Base-by-base conservation (phyloP, 2,329 filamentous ascomycete species). In the Balansia obtecta region DNA sequence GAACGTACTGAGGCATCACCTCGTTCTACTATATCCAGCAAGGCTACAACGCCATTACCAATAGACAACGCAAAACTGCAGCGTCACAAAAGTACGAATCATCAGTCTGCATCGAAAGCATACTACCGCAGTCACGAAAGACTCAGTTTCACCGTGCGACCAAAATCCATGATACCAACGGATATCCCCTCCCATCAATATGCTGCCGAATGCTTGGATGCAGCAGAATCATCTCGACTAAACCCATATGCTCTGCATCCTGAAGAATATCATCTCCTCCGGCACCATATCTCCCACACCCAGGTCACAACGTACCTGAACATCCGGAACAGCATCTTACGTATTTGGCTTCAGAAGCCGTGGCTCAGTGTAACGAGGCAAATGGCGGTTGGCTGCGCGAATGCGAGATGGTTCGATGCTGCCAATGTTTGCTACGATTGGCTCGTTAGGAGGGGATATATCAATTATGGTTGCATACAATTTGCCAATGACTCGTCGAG, bases 251-350 rank as follows among this genome's bases (percentile, higher is more conserved):
- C 86, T 11, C 71, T 98, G 39, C 89, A 97, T 65, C 76, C 79
- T 27, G 83, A 87, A 54, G 93, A 98, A 66, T 90, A 96, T 63
- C 72, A 77, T 52, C 74, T 95, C 53, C 71, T 98, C 40, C 80
- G 87, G 54, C 76, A 86, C 54, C 83, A 94, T 59, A 81, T 98
- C 58, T 95, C 85, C 61, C 83, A 88, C 60, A 76, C 84, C 33
- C 93, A 98, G 67, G 88, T 96, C 57, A 96, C 91, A 2, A 87
- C 88, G 12, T 98, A 98, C 68, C 73, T 98, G 49, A 97, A 97
- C 64, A 93, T 98, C 54, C 80, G 93, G 58, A 98, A 98, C 65
- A 87, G 88, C 15, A 95, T 98, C 52, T 71, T 98, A 49, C 79
- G 93, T 50, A 69, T 97, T 40, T 98, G 93, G 93, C 77, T 86